These are phyloP conservation scores for Botrytis hyacinthi DNA, from an alignment of 2,329 filamentous ascomycete species.

Conservation along the genomic window DNA sequence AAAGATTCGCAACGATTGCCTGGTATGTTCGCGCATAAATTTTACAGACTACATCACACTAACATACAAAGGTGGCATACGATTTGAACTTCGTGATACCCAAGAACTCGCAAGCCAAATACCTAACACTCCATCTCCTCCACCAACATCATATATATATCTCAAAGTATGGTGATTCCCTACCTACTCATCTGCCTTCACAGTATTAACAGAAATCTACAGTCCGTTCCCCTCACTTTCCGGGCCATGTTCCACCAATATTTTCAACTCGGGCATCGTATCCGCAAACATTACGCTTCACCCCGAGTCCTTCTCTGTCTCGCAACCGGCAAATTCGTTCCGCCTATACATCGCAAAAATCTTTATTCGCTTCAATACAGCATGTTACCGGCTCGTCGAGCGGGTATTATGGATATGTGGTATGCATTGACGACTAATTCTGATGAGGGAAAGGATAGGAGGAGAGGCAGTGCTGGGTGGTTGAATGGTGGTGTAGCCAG, in stretches of 20 bases:
- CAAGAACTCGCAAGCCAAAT: slow-evolving; percentile 48
- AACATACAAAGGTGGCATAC: slow-evolving; percentile 64
- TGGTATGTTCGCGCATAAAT: slow-evolving; percentile 49
- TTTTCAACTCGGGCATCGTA: slow-evolving; percentile 87
- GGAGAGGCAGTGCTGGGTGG: slow-evolving; percentile 16
- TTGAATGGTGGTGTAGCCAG: slow-evolving; percentile 13
- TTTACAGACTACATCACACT: slow-evolving; percentile 21
- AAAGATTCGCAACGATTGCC: slow-evolving; percentile 91
- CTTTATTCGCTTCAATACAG: slow-evolving; percentile 96
- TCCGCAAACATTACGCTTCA: slow-evolving; percentile 92
- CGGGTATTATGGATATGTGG: slow-evolving; percentile 86
- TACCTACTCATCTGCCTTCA: not conserved
- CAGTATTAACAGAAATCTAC: slow-evolving; percentile 41
- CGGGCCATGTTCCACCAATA: slow-evolving; percentile 97
- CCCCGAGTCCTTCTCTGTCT: slow-evolving; percentile 85
- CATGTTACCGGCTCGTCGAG: slow-evolving; percentile 84
- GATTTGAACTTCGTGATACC: slow-evolving; percentile 83
- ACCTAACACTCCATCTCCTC: slow-evolving; percentile 28
- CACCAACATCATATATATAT: slow-evolving; percentile 76
- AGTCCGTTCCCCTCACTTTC: slow-evolving; percentile 87
- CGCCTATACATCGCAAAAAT: slow-evolving; percentile 90
- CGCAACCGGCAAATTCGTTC: slow-evolving; percentile 86
- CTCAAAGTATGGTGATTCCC: slow-evolving; percentile 61
- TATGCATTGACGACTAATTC: slow-evolving; percentile 33
- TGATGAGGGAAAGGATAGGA: slow-evolving; percentile 23